Evolutionary conservation across 1,139 yeast genomes (phyloP).

Genomic region (Debaryomyces coudertii): DNA sequence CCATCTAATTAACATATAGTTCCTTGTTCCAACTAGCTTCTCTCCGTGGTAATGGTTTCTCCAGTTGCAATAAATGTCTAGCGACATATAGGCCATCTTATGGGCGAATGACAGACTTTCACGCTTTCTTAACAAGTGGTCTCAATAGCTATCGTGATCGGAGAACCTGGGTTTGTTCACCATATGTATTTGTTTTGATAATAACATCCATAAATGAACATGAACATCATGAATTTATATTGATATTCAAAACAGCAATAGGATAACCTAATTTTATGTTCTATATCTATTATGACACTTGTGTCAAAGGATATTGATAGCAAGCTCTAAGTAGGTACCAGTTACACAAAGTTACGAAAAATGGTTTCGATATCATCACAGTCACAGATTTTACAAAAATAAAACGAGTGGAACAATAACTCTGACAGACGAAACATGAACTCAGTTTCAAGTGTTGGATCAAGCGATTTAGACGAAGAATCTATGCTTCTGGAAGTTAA

Average conservation of each 20-base stretch:
- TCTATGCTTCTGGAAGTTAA: conserved; percentile 9
- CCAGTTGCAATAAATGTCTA: neutral
- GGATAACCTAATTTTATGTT: neutral
- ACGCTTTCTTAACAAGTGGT: neutral
- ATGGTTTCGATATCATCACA: neutral
- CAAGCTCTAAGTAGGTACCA: neutral
- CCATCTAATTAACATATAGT: neutral
- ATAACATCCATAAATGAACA: neutral
- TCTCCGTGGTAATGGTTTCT: neutral
- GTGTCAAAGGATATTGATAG: neutral
- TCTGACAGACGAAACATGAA: conserved; percentile 3
- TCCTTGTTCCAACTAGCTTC: neutral
- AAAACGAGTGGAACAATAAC: neutral
- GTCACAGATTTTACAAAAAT: neutral
- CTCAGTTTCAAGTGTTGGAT: conserved; percentile 1
- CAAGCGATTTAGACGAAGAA: neutral
- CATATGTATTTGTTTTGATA: conserved; percentile 6
- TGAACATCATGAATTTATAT: neutral
- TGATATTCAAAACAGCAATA: neutral
- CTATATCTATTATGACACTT: neutral
- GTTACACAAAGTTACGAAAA: conserved; percentile 3
- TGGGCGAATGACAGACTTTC: neutral
- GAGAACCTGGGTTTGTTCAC: conserved; percentile 4
- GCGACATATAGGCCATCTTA: neutral
- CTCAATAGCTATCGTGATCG: neutral